These are phyloP conservation scores for Phyllosticta citriasiana DNA, from an alignment of 2,329 filamentous ascomycete species.

Conservation along the genomic window DNA sequence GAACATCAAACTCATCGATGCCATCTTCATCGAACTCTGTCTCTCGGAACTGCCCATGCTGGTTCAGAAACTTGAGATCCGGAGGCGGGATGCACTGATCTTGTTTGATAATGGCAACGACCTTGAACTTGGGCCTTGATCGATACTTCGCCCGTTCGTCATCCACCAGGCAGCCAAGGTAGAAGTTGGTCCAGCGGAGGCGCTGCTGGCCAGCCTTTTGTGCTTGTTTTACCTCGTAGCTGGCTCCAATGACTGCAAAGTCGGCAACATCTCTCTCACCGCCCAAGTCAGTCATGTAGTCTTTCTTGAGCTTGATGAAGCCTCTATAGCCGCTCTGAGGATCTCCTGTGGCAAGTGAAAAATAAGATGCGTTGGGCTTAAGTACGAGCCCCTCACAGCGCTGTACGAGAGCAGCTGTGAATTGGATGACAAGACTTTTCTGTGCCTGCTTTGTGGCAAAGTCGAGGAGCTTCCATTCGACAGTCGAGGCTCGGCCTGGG, in stretches of 20 bases:
- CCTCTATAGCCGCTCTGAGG: conserved; percentile 11
- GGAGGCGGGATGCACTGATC: conserved; percentile 36
- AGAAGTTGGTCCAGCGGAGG: conserved; percentile 69
- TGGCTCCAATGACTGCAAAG: conserved; percentile 68
- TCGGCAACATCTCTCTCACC: conserved; percentile 59
- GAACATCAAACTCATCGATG: conserved; percentile 9
- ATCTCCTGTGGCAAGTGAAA: conserved; percentile 30
- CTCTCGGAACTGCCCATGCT: conserved; percentile 29
- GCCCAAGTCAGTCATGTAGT: conserved; percentile 68
- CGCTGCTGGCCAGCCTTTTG: conserved; percentile 43
- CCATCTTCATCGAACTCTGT: conserved; percentile 18
- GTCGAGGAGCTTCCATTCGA: conserved; percentile 57
- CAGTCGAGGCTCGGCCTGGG: conserved; percentile 55
- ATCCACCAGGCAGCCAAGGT: conserved; percentile 66
- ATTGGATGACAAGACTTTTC: conserved; percentile 46
- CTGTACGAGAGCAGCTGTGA: conserved; percentile 55
- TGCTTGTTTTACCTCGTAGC: conserved; percentile 56
- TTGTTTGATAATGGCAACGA: conserved; percentile 48
- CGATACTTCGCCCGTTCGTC: conserved; percentile 44
- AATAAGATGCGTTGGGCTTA: conserved; percentile 73
- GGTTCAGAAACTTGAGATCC: conserved; percentile 35
- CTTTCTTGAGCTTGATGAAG: conserved; percentile 80
- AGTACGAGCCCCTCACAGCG: conserved; percentile 71
- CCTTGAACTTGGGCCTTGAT: conserved; percentile 49
- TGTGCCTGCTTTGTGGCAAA: conserved; percentile 47